phyloP scores from a whole-genome alignment of 768 basidiomycete genomes.

The Lentinula raphanica region DNA sequence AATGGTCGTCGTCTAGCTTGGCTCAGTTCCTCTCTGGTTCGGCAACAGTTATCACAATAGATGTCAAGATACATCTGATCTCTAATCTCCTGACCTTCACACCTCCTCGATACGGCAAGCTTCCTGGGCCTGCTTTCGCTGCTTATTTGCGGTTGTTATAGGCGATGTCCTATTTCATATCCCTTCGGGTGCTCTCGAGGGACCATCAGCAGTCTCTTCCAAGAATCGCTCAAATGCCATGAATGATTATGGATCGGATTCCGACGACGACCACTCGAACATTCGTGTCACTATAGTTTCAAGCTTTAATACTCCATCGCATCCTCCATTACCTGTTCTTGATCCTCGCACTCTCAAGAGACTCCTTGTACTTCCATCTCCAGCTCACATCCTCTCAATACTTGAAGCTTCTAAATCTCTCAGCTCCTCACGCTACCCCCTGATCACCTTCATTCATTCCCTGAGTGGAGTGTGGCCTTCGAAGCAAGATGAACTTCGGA shows the following conservation, averaged over 20 bases:
- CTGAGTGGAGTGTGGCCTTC: constrained; percentile 59
- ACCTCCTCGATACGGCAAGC: constrained; percentile 51
- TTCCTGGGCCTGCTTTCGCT: constrained; percentile 40
- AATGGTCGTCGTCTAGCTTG: background rate
- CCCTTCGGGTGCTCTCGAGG: constrained; percentile 49
- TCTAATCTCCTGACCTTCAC: constrained; percentile 69
- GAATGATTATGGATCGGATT: constrained; percentile 19
- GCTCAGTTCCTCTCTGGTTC: constrained; percentile 17
- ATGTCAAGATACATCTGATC: constrained; percentile 53
- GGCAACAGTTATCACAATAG: constrained; percentile 18
- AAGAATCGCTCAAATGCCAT: background rate
- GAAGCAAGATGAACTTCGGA: constrained; percentile 52
- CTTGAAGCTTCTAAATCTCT: constrained; percentile 34
- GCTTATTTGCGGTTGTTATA: constrained; percentile 53
- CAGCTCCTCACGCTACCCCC: background rate
- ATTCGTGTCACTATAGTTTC: constrained; percentile 34
- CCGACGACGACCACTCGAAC: constrained; percentile 28
- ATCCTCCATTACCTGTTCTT: constrained; percentile 32
- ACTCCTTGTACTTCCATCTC: constrained; percentile 49
- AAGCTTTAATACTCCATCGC: constrained; percentile 21
- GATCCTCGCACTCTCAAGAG: constrained; percentile 62
- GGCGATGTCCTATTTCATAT: constrained; percentile 46
- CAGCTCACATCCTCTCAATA: constrained; percentile 50
- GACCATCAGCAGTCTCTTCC: constrained; percentile 13
- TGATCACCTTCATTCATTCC: constrained; percentile 42